These are phyloP conservation scores for Davidsoniella virescens DNA, from an alignment of 2,329 filamentous ascomycete species.

Conservation along the genomic window DNA sequence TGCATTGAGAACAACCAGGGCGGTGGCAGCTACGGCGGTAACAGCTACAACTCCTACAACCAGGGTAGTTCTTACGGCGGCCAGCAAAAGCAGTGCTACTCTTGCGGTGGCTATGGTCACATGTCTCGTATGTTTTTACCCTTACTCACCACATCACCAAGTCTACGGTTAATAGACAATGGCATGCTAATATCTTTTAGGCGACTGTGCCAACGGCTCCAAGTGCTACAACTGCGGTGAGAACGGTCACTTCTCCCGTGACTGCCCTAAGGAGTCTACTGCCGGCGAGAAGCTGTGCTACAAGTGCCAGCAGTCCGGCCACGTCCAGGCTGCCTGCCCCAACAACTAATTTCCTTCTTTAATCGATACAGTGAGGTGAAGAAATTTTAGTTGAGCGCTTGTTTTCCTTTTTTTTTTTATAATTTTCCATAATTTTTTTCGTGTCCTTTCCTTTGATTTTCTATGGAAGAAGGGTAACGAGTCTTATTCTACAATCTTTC, in stretches of 20 bases:
- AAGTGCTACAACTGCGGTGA: slow-evolving; percentile 99
- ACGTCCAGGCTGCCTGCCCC: slow-evolving; percentile 89
- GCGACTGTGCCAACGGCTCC: slow-evolving; percentile 93
- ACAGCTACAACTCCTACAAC: slow-evolving; percentile 19
- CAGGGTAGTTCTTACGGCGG: slow-evolving; percentile 27
- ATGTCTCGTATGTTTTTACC: slow-evolving; percentile 56
- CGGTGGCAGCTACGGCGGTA: slow-evolving; percentile 30
- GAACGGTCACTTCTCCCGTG: slow-evolving; percentile 85
- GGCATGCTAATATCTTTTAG: slow-evolving; percentile 22
- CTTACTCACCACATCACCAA: neutral
- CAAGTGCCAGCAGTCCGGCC: slow-evolving; percentile 73
- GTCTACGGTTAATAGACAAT: neutral
- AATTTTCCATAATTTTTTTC: neutral
- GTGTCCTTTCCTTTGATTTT: neutral
- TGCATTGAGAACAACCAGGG: slow-evolving; percentile 51
- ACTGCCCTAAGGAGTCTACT: slow-evolving; percentile 84
- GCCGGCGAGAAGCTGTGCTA: slow-evolving; percentile 92
- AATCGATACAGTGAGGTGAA: neutral
- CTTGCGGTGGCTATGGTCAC: slow-evolving; percentile 91
- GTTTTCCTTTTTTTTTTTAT: slow-evolving; percentile 6
- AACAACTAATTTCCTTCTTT: slow-evolving; percentile 37
- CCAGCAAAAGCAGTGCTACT: slow-evolving; percentile 83
- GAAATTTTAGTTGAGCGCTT: neutral
- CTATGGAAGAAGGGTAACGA: neutral
- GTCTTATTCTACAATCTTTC: too few relatives aligned